These are phyloP conservation scores for Rubia tinctorum DNA, from an alignment of 305 asterid genomes.

Conservation along the genomic window DNA sequence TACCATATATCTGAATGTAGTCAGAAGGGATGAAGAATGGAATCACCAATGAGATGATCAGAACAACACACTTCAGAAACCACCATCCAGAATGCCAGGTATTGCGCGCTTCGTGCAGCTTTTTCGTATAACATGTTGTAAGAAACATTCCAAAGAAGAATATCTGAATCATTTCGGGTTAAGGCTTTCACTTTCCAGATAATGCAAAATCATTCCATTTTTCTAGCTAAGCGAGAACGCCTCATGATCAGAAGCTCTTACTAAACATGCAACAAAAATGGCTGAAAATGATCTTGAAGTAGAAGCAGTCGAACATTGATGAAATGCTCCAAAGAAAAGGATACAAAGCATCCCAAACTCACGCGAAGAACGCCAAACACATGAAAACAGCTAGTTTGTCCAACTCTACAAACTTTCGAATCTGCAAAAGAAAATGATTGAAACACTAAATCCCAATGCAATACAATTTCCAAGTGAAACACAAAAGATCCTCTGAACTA, in stretches of 20 bases:
- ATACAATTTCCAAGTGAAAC: not conserved
- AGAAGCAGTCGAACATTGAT: not conserved
- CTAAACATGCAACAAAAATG: not conserved
- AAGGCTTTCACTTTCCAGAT: constrained; percentile 32
- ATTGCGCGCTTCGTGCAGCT: constrained; percentile 45
- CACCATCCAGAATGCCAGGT: constrained; percentile 94
- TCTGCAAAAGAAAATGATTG: constrained; percentile 37
- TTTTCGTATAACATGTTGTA: constrained; percentile 54
- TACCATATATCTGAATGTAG: constrained; percentile 77
- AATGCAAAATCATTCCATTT: not conserved
- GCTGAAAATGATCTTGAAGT: not conserved
- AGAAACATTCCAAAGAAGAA: constrained; percentile 76
- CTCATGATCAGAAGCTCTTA: not conserved
- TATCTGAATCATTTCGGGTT: constrained; percentile 43
- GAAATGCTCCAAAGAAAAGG: constrained; percentile 26
- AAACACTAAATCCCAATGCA: not conserved
- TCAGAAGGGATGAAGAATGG: constrained; percentile 81
- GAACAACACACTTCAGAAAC: constrained; percentile 49
- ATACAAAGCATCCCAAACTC: constrained; percentile 94
- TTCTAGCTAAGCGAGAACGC: not conserved
- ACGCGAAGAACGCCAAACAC: constrained; percentile 94
- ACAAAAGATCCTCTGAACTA: not conserved
- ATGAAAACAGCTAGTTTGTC: constrained; percentile 59
- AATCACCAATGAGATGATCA: constrained; percentile 45
- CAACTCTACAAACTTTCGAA: constrained; percentile 66